These are phyloP conservation scores for Leccinum fibrillosum DNA, from an alignment of 768 basidiomycete species.

Conservation along the genomic window DNA sequence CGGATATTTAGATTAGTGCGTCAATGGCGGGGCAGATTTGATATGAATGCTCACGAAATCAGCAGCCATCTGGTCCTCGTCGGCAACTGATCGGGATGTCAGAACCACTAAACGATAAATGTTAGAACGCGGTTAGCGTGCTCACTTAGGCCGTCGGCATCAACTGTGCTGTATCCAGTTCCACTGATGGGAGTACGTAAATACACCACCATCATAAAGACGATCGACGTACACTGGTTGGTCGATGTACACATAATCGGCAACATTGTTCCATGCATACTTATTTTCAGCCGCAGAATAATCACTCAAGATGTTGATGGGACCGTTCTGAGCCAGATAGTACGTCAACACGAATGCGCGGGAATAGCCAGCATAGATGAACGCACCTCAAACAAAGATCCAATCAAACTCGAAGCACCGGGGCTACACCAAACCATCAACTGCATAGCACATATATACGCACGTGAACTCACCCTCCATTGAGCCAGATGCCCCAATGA, in stretches of 20 bases:
- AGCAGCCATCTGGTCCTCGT: conserved; percentile 59
- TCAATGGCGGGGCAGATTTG: not conserved
- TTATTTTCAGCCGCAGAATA: conserved; percentile 47
- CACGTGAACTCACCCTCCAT: conserved; percentile 53
- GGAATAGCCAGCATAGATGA: not conserved
- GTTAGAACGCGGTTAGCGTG: not conserved
- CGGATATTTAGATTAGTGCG: not conserved
- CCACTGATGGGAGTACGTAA: conserved; percentile 38
- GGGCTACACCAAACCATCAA: conserved; percentile 39
- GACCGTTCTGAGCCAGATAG: conserved; percentile 56
- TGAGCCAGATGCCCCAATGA: conserved; percentile 53
- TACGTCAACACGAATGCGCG: not conserved
- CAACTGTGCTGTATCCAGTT: conserved; percentile 62
- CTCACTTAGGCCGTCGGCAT: conserved; percentile 54
- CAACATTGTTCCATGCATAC: conserved; percentile 54
- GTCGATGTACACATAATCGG: conserved; percentile 64
- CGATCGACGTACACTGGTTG: conserved; percentile 49
- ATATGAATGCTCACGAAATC: conserved; percentile 36
- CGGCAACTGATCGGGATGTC: conserved; percentile 37
- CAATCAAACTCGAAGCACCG: conserved; percentile 63
- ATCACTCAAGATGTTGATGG: conserved; percentile 52
- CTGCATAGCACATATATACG: not conserved
- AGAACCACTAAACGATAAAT: not conserved
- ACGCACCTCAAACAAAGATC: conserved; percentile 57
- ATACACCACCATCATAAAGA: not conserved